Conservation (phyloP, 441 rosid species). For the Gossypium schwendimanii region DNA sequence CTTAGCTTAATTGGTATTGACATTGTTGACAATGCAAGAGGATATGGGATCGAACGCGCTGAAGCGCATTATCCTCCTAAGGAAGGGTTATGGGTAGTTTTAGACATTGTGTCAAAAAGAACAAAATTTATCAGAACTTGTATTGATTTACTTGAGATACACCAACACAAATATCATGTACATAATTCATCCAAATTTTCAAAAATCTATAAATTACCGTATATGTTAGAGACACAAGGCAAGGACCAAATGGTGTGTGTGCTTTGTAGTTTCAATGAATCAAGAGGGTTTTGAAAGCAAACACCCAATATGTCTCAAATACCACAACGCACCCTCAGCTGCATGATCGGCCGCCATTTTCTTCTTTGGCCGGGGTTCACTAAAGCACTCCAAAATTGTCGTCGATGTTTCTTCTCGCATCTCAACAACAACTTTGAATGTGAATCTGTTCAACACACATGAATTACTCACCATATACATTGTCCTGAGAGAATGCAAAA, state of each 20-base stretch:
- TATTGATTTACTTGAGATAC: not conserved
- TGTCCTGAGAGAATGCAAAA: not conserved
- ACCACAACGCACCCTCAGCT: constrained; percentile 68
- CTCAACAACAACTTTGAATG: constrained; percentile 41
- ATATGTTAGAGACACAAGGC: not conserved
- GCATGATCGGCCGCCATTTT: constrained; percentile 65
- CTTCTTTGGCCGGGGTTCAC: constrained; percentile 36
- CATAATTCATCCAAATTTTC: not conserved
- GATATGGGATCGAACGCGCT: too few species aligned
- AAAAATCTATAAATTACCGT: not conserved
- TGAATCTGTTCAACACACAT: constrained; percentile 29
- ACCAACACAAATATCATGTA: not conserved
- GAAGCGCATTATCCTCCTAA: too few species aligned
- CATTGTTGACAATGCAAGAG: too few species aligned
- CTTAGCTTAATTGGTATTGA: too few species aligned
- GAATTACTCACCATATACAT: not conserved
- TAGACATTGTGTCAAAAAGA: too few species aligned
- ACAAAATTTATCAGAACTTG: too few species aligned
- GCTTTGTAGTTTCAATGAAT: not conserved
- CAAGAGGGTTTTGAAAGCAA: not conserved
- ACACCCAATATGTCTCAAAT: constrained; percentile 35
- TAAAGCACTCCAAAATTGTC: constrained; percentile 38
- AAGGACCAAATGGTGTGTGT: not conserved
- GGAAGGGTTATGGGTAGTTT: too few species aligned
- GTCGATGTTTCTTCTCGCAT: constrained; percentile 17